phyloP scores from a whole-genome alignment of 129 eudicot species.

The Flaveria sonorensis region DNA sequence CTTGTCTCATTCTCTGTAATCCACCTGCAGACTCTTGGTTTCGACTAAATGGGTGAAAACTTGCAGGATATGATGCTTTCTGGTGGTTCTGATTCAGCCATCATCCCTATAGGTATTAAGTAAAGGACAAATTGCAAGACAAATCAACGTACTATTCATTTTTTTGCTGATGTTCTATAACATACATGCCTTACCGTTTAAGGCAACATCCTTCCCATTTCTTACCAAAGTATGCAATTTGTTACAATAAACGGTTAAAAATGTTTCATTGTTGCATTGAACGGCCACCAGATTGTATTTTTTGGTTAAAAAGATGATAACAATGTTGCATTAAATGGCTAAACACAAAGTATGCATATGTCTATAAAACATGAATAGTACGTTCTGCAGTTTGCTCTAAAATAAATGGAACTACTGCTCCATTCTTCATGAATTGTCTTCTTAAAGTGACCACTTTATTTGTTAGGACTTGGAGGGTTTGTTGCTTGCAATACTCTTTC shows the following conservation, averaged over 20 bases:
- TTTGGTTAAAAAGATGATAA: background rate
- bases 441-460: background rate
- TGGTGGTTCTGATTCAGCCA: conserved; percentile 58
- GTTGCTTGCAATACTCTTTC: conserved; percentile 49
- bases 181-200: background rate
- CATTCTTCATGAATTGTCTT: background rate
- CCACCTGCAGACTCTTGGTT: conserved; percentile 10
- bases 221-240: background rate
- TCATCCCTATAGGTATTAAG: conserved; percentile 45
- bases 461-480: conserved; percentile 49
- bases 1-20: background rate
- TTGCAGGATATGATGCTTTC: conserved; percentile 52
- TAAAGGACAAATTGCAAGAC: background rate
- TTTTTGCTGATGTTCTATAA: background rate
- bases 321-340: background rate
- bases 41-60: conserved; percentile 22
- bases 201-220: background rate
- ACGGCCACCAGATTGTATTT: background rate
- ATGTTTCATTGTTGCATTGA: background rate
- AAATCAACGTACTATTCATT: background rate
- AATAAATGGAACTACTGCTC: background rate
- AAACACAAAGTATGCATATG: background rate
- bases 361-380: background rate
- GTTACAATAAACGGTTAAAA: background rate
- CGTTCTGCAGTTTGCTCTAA: background rate